Conservation (phyloP, 2,329 filamentous ascomycete species). For the Microthyrium microscopicum region DNA sequence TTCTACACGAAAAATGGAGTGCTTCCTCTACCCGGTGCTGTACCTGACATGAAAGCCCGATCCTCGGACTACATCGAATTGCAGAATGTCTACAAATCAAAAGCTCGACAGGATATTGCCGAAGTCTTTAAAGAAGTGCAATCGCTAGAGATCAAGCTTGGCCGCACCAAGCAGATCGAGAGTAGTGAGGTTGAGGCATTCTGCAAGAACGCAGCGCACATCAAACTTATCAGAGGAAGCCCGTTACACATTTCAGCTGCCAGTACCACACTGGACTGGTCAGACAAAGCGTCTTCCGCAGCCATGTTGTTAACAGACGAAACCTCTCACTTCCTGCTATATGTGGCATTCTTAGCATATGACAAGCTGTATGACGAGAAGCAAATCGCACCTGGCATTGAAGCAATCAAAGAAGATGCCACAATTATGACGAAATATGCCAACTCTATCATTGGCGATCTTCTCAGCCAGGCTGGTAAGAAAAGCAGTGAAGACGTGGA, state of each 20-base stretch:
- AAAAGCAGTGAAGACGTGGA: conserved; percentile 24
- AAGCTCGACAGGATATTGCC: conserved; percentile 61
- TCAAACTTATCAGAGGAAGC: conserved; percentile 64
- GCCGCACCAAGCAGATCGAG: conserved; percentile 36
- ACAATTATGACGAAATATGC: neutral
- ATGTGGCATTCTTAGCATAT: conserved; percentile 35
- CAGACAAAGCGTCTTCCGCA: conserved; percentile 35
- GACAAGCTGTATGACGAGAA: conserved; percentile 28
- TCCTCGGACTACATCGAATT: conserved; percentile 78
- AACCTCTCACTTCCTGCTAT: conserved; percentile 29
- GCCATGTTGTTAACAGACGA: conserved; percentile 23
- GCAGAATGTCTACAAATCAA: conserved; percentile 83
- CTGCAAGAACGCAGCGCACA: conserved; percentile 87
- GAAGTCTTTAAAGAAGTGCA: conserved; percentile 56
- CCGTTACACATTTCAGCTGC: conserved; percentile 32
- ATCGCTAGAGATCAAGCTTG: conserved; percentile 32
- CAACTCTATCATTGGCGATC: conserved; percentile 5
- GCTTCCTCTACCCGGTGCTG: conserved; percentile 67
- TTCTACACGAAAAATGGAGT: conserved; percentile 60
- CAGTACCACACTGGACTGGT: conserved; percentile 24
- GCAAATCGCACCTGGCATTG: conserved; percentile 16
- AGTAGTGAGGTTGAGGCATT: conserved; percentile 71
- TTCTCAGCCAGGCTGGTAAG: conserved; percentile 25
- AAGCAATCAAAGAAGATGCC: conserved; percentile 12
- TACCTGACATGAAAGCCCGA: conserved; percentile 96